A percentile compares a stretch with the other conserved stretches of the same genome.
Conservation (phyloP, 306 rosid genomes). For the Trichosanthes cucumerina region DNA sequence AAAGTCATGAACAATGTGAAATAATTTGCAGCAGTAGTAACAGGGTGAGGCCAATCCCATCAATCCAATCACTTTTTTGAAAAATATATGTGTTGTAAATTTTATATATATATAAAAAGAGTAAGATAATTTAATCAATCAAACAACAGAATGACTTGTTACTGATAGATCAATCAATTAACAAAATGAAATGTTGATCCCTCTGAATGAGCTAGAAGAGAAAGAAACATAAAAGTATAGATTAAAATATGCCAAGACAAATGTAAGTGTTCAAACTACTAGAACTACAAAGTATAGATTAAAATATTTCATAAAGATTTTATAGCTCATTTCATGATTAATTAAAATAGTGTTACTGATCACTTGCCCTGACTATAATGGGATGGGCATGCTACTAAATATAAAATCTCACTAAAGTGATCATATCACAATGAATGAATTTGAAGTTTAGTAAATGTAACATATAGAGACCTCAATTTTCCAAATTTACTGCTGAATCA, state of each 20-base stretch:
- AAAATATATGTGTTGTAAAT: neutral
- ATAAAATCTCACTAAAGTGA: neutral
- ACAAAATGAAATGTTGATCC: neutral
- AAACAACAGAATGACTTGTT: neutral
- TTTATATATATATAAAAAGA: neutral
- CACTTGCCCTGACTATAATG: neutral
- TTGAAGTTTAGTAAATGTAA: neutral
- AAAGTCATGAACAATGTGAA: slow-evolving; percentile 1
- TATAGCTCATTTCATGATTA: neutral
- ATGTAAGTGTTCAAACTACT: neutral
- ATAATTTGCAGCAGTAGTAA: neutral
- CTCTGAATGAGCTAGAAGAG: neutral
- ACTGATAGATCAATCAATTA: neutral
- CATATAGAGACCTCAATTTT: slow-evolving; percentile 20
- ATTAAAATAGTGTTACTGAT: neutral
- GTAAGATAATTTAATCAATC: neutral
- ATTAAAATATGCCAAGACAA: neutral
- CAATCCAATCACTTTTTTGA: neutral
- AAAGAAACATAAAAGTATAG: neutral
- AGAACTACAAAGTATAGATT: neutral
- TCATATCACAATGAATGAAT: neutral
- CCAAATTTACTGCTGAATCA: slow-evolving; percentile 53
- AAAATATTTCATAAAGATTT: neutral
- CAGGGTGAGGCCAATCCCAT: neutral
- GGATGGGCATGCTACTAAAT: neutral